These are phyloP conservation scores for Termitomyces sp. DNA, from an alignment of 768 basidiomycete species.

Conservation along the genomic window DNA sequence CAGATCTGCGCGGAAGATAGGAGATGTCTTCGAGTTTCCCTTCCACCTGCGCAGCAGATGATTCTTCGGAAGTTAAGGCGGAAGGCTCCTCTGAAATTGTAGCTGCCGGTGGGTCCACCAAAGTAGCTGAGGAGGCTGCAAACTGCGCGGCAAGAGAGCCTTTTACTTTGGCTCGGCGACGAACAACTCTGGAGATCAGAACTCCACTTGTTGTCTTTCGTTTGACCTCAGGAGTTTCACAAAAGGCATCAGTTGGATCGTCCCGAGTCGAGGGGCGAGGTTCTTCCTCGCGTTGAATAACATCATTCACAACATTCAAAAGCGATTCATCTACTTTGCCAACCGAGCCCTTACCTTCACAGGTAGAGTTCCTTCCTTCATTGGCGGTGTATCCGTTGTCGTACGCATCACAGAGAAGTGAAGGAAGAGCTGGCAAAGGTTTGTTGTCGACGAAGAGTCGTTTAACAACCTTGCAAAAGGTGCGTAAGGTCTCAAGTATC, in stretches of 20 bases:
- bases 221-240: background rate
- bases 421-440: conserved; percentile 20
- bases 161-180: conserved; percentile 9
- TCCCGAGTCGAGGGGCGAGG: background rate
- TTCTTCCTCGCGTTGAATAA: conserved; percentile 3
- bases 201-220: conserved; percentile 3
- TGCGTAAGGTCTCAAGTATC: conserved; percentile 25
- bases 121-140: conserved; percentile 3
- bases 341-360: background rate
- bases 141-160: conserved; percentile 5
- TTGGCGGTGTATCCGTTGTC: background rate
- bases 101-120: background rate
- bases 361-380: background rate
- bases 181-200: conserved; percentile 15
- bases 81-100: background rate
- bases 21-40: conserved; percentile 5
- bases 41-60: background rate
- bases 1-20: conserved; percentile 22
- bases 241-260: background rate
- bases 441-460: conserved; percentile 17
- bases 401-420: background rate
- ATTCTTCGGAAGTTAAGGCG: background rate
- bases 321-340: conserved; percentile 3
- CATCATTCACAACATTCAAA: conserved; percentile 10
- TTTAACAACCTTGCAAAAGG: conserved; percentile 24